Conservation (phyloP, 116 monocot species). For the Zostera marina region DNA sequence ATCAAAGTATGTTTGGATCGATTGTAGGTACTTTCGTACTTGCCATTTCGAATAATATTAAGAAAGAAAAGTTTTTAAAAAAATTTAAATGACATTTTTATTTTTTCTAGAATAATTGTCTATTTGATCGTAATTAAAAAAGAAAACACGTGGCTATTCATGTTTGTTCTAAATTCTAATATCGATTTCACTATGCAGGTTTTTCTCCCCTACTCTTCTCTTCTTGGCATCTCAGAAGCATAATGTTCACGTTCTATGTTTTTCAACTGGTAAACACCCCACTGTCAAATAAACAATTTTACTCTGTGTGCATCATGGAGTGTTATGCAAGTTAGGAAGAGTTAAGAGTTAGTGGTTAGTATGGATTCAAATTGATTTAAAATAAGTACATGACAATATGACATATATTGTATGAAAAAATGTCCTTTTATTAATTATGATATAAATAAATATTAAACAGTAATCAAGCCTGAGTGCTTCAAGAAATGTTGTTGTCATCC, state of each 20-base stretch:
- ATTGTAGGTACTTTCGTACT: too few relatives aligned
- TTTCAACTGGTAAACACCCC: conserved; percentile 48
- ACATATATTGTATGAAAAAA: too few relatives aligned
- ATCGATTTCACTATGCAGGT: conserved; percentile 42
- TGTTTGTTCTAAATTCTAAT: background rate
- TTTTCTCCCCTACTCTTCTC: conserved; percentile 80
- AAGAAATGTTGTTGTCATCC: too few relatives aligned
- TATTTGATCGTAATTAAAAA: background rate
- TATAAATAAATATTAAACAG: too few relatives aligned
- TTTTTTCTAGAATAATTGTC: background rate
- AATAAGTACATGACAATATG: too few relatives aligned
- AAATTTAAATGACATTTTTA: too few relatives aligned
- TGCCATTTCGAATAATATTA: too few relatives aligned
- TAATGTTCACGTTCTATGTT: conserved; percentile 63
- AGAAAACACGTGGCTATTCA: background rate
- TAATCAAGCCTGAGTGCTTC: too few relatives aligned
- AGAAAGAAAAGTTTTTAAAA: too few relatives aligned
- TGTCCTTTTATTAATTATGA: too few relatives aligned
- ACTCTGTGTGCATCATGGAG: background rate
- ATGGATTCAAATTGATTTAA: too few relatives aligned
- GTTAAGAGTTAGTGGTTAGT: too few relatives aligned
- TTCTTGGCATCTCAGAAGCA: conserved; percentile 49
- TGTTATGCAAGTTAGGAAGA: background rate
- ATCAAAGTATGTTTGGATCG: background rate
- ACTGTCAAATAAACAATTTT: background rate